A percentile compares a stretch with the other conserved stretches of the same genome.
Conservation (phyloP, 148 eudicot species). For the Vaccinium vitisidaea region DNA sequence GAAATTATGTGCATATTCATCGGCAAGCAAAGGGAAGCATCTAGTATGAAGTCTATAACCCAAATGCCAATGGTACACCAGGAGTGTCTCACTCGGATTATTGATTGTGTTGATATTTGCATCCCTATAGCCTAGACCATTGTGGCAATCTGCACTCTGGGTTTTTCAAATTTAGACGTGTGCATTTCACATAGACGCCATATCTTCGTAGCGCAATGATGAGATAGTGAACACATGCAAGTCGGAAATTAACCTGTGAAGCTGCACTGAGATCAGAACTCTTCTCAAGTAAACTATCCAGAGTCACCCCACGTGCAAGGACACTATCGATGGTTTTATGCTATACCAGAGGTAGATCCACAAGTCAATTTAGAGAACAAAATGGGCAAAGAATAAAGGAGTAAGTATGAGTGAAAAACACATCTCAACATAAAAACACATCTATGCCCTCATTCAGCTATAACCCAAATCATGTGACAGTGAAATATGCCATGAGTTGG, state of each 20-base stretch:
- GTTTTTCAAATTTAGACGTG: background rate
- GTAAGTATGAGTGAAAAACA: background rate
- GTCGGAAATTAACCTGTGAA: conserved; percentile 37
- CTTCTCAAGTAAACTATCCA: conserved; percentile 92
- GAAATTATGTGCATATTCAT: background rate
- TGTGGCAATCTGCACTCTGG: background rate
- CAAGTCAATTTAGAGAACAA: conserved; percentile 2
- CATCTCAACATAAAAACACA: background rate
- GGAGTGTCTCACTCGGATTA: background rate
- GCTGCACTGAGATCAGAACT: conserved; percentile 92
- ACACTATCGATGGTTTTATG: conserved; percentile 91
- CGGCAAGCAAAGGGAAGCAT: background rate
- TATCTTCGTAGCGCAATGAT: background rate
- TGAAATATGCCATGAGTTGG: background rate
- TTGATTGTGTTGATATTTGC: background rate
- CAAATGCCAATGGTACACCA: background rate
- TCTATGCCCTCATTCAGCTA: background rate
- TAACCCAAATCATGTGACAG: background rate
- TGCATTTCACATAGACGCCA: background rate
- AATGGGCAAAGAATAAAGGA: background rate
- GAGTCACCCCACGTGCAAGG: conserved; percentile 82
- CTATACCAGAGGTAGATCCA: conserved; percentile 33
- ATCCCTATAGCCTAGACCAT: no score
- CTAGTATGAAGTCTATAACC: background rate
- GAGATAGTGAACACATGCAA: background rate